Evolutionary conservation across 805 yeast species (phyloP).

Genomic region (Ogataea sp.): DNA sequence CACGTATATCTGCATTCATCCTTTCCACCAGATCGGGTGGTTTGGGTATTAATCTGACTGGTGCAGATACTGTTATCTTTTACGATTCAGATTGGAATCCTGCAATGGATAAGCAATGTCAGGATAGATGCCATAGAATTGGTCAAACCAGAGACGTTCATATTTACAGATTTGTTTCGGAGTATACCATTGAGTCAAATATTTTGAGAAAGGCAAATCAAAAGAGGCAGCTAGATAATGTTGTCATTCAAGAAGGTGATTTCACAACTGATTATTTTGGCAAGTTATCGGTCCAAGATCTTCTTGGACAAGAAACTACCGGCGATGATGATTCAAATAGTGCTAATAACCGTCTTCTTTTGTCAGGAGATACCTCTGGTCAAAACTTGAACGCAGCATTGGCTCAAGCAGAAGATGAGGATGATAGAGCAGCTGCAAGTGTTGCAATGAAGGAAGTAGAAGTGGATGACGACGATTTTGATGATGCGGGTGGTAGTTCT

Average conservation of each 20-base stretch:
- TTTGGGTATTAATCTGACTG: slow-evolving; percentile 92
- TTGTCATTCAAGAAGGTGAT: slow-evolving; percentile 95
- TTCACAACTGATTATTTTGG: slow-evolving; percentile 95
- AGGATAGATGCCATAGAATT: slow-evolving; percentile 97
- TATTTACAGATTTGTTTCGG: slow-evolving; percentile 92
- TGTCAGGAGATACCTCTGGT: slow-evolving; percentile 7
- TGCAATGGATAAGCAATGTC: slow-evolving; percentile 98
- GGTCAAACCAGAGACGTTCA: slow-evolving; percentile 98
- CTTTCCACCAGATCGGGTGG: slow-evolving; percentile 97
- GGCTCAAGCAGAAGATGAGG: slow-evolving; percentile 94
- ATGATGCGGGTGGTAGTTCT: slow-evolving; percentile 30
- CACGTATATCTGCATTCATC: slow-evolving; percentile 82
- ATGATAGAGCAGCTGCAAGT: slow-evolving; percentile 81
- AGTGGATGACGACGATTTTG: slow-evolving; percentile 80
- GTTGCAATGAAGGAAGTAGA: slow-evolving; percentile 81
- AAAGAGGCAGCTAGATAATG: slow-evolving; percentile 87
- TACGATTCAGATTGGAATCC: slow-evolving; percentile 99
- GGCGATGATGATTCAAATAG: slow-evolving; percentile 16
- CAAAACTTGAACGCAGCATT: slow-evolving; percentile 36
- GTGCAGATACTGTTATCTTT: slow-evolving; percentile 97
- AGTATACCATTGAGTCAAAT: slow-evolving; percentile 92
- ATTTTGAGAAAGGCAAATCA: slow-evolving; percentile 91
- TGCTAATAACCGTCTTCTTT: slow-evolving; percentile 17
- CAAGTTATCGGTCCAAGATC: slow-evolving; percentile 75
- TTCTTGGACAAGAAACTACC: slow-evolving; percentile 56